Conservation (phyloP, 139 green algal genomes). For the Coelastrella sp. region DNA sequence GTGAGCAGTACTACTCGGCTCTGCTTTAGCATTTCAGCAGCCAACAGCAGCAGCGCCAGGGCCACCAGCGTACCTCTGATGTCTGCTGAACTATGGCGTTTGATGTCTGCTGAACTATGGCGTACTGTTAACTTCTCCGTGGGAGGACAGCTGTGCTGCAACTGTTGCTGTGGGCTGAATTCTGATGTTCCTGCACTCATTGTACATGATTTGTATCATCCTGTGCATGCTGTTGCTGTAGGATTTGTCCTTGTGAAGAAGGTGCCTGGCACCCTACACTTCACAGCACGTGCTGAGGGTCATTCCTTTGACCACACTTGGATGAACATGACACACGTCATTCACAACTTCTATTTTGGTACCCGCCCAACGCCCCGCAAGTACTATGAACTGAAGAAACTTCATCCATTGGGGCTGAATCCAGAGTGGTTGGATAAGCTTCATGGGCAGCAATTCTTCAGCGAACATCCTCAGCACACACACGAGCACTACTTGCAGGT, state of each 20-base stretch:
- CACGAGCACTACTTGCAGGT: slow-evolving; percentile 94
- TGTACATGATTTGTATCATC: not conserved
- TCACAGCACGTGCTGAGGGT: slow-evolving; percentile 81
- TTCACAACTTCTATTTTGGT: slow-evolving; percentile 81
- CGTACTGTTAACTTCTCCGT: too few species aligned
- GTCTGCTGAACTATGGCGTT: too few species aligned
- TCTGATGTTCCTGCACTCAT: too few species aligned
- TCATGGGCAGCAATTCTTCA: slow-evolving; percentile 74
- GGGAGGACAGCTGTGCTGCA: too few species aligned
- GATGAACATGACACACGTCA: slow-evolving; percentile 57
- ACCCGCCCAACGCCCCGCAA: slow-evolving; percentile 78
- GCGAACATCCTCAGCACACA: slow-evolving; percentile 72
- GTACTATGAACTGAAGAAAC: slow-evolving; percentile 57
- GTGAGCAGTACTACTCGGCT: slow-evolving; percentile 34
- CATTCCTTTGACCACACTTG: slow-evolving; percentile 89
- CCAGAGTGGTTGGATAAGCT: slow-evolving; percentile 93
- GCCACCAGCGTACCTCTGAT: not conserved
- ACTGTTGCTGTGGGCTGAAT: too few species aligned
- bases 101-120: too few species aligned
- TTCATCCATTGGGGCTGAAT: slow-evolving; percentile 87
- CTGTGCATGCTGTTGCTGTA: slow-evolving; percentile 46
- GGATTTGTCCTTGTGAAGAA: slow-evolving; percentile 99
- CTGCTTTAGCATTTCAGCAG: not conserved
- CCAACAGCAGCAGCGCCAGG: not conserved
- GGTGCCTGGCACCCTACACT: slow-evolving; percentile 93